phyloP scores from a whole-genome alignment of 2,329 filamentous ascomycete species.

The Triangularia setosa region DNA sequence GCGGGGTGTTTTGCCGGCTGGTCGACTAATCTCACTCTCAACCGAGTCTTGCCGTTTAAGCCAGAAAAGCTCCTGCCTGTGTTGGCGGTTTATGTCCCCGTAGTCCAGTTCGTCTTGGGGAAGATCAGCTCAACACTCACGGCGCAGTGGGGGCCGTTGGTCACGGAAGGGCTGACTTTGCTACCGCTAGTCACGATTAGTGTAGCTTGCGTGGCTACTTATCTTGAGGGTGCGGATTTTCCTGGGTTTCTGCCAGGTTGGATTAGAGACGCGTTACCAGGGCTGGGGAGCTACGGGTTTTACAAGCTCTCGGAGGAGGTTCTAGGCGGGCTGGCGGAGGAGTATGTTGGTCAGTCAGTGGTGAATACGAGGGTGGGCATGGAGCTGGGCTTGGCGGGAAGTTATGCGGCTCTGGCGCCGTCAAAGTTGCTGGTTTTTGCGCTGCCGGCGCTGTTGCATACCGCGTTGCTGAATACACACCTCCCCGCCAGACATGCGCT shows the following conservation, averaged over 20 bases:
- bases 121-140: conserved; percentile 63
- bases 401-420: conserved; percentile 64
- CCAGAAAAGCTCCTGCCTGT: conserved; percentile 63
- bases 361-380: conserved; percentile 68
- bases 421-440: conserved; percentile 64
- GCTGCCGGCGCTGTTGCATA: conserved; percentile 70
- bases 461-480: conserved; percentile 70
- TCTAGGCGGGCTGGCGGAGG: conserved; percentile 39
- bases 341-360: conserved; percentile 57
- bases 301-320: conserved; percentile 52
- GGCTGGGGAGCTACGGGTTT: conserved; percentile 62
- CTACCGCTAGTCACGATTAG: conserved; percentile 65
- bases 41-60: conserved; percentile 45
- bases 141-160: conserved; percentile 65
- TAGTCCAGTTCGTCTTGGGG: conserved; percentile 68
- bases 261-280: conserved; percentile 60
- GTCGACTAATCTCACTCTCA: conserved; percentile 59
- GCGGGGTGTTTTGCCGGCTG: conserved; percentile 68
- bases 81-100: conserved; percentile 70
- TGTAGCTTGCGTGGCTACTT: conserved; percentile 58
- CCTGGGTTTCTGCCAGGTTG: conserved; percentile 45
- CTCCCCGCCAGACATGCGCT: conserved; percentile 59
- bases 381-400: conserved; percentile 61
- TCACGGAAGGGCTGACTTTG: conserved; percentile 71
- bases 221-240: conserved; percentile 60